A percentile compares a stretch with the other conserved stretches of the same genome.
Evolutionary conservation across 192 early-diverging fungal genomes (phyloP).

Genomic region (Helicostylum pulchrum): DNA sequence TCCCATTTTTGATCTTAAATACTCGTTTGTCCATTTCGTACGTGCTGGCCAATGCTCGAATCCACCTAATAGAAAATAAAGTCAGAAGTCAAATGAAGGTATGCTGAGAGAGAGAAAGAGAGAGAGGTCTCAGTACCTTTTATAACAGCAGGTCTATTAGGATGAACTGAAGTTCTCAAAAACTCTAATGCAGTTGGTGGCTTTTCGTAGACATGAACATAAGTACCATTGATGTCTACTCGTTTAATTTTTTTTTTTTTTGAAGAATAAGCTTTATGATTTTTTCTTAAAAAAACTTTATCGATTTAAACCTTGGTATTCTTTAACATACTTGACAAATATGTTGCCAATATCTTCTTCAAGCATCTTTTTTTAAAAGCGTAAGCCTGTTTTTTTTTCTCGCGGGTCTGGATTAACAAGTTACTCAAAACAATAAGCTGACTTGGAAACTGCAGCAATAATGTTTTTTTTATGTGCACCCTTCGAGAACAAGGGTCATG

Average conservation of each 20-base stretch:
- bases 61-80: slow-evolving; percentile 15
- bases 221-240: slow-evolving; percentile 31
- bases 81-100: background rate
- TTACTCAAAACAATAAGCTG: too few relatives aligned
- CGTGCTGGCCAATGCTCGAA: slow-evolving; percentile 42
- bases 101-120: slow-evolving; percentile 4
- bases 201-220: slow-evolving; percentile 11
- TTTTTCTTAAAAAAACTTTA: too few relatives aligned
- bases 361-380: too few relatives aligned
- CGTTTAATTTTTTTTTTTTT: too few relatives aligned
- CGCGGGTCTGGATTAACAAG: too few relatives aligned
- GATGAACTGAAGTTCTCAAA: slow-evolving; percentile 36
- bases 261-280: too few relatives aligned
- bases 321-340: slow-evolving; percentile 15
- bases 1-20: slow-evolving; percentile 34
- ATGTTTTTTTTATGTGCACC: too few relatives aligned
- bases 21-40: slow-evolving; percentile 49
- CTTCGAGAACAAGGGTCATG: too few relatives aligned
- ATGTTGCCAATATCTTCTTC: background rate
- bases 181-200: slow-evolving; percentile 44
- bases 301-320: slow-evolving; percentile 25
- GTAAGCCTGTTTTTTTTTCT: too few relatives aligned
- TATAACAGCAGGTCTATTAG: slow-evolving; percentile 45
- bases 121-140: slow-evolving; percentile 14
- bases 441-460: too few relatives aligned